phyloP scores from a whole-genome alignment of 2,329 filamentous ascomycete species.

The Beauveria pseudobassiana region DNA sequence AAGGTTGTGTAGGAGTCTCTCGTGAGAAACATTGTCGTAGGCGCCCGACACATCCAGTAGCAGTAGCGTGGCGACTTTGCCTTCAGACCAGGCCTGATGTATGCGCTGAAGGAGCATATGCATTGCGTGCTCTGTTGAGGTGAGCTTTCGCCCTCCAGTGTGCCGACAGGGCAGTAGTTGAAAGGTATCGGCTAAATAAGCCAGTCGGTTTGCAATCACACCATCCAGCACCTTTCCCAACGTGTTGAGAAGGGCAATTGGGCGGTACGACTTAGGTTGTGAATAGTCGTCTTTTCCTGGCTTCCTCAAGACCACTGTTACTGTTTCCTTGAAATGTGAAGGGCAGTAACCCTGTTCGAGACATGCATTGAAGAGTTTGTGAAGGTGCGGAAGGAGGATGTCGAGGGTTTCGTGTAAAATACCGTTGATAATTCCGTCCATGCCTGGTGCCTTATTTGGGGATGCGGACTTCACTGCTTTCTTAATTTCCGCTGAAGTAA shows the following conservation, averaged over 20 bases:
- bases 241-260: slow-evolving; percentile 15
- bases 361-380: too few species aligned
- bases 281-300: slow-evolving; percentile 16
- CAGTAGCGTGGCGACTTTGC: slow-evolving; percentile 13
- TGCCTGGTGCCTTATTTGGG: too few species aligned
- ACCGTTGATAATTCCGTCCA: too few species aligned
- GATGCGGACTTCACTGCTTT: too few species aligned
- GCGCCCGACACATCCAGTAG: slow-evolving; percentile 14
- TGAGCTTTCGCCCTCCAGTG: slow-evolving; percentile 9
- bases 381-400: too few species aligned
- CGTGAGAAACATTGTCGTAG: too few species aligned
- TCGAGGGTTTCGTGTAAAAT: too few species aligned
- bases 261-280: slow-evolving; percentile 15
- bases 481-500: too few species aligned
- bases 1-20: too few species aligned
- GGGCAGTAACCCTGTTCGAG: too few species aligned
- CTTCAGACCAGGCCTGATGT: slow-evolving; percentile 11
- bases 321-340: slow-evolving; percentile 10
- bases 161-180: slow-evolving; percentile 6
- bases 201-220: slow-evolving; percentile 13
- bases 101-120: slow-evolving; percentile 12
- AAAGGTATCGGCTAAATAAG: slow-evolving; percentile 11
- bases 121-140: slow-evolving; percentile 13
- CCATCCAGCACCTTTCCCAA: slow-evolving; percentile 14
- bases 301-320: slow-evolving; percentile 15